Evolutionary conservation across 1,284 basidiomycete species (phyloP), one percentile per base, ranked within the genome.

Genomic region (Sanghuangporus weigelae): DNA sequence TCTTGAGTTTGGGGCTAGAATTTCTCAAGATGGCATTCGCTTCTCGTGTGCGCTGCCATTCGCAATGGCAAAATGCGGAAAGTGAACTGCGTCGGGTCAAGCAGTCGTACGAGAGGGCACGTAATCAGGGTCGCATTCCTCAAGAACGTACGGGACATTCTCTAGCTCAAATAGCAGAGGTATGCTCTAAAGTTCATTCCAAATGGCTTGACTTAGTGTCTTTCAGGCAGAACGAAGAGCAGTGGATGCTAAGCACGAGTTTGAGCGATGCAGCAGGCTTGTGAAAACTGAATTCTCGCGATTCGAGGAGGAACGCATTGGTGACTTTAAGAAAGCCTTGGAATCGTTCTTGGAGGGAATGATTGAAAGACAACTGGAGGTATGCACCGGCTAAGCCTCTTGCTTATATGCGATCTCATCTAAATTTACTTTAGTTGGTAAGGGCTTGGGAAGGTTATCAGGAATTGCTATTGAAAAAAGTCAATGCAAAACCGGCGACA

Each of bases 211-310:
- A 23, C 16, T 35, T n/a, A 44, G n/a, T n/a, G 39, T 49, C 21
- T 35, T 53, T 68, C 23, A 94, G 95, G 89, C 91, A 1, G 95
- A 98, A 74, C 81, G 93, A 62, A 84, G 87, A 38, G 87, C 89
- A 3, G 75, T 91, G 54, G 93, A 95, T 57, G 82, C 89, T 0
- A 90, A 91, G 69, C 84, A 87, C 60, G 93, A 97, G 67, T 99
- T 93, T 72, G 95, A 98, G 53, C 84, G 90, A 36, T 89, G 92
- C 6, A 91, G 93, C 35, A 88, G 88, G 68, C 78, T 97, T 31
- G 89, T 95, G 71, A 98, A 98, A 76, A 77, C 83, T 3, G 97
- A 99, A 77, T 88, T 97, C 70, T 87, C 86, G n/a, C 80, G 95
- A 39, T 98, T 99, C 72, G 96, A 99, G 76, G 84, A 88, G 71